Conservation (phyloP, 2,329 filamentous ascomycete genomes). For the Phialophora chinensis region DNA sequence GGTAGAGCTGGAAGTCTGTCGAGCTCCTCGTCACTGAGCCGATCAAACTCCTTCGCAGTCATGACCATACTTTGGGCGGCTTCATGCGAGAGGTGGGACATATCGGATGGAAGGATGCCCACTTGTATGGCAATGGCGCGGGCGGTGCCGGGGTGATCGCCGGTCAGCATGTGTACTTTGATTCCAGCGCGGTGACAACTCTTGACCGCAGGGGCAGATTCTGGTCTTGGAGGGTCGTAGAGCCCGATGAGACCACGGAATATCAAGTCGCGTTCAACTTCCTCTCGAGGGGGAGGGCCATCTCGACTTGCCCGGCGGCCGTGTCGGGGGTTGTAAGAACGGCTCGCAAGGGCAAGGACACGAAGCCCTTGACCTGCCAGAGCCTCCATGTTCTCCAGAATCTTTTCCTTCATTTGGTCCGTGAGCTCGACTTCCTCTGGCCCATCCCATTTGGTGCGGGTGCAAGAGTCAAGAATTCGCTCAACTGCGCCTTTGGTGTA, state of each 20-base stretch:
- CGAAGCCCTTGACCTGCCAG: constrained; percentile 71
- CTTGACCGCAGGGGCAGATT: constrained; percentile 71
- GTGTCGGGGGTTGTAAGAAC: constrained; percentile 52
- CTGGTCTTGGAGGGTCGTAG: constrained; percentile 78
- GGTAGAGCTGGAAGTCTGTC: constrained; percentile 60
- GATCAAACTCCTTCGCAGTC: constrained; percentile 76
- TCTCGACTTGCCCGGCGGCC: constrained; percentile 32
- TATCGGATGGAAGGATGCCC: constrained; percentile 66
- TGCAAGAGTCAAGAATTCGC: constrained; percentile 69
- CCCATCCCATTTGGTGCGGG: constrained; percentile 56
- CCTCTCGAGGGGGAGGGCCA: constrained; percentile 53
- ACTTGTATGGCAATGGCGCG: constrained; percentile 77
- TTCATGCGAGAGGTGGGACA: background rate
- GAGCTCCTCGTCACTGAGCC: constrained; percentile 71
- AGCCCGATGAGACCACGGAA: constrained; percentile 79
- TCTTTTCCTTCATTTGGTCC: constrained; percentile 60
- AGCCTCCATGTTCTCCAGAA: constrained; percentile 71
- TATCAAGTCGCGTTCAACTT: constrained; percentile 69
- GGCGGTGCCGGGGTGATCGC: constrained; percentile 75
- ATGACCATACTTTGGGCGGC: constrained; percentile 66
- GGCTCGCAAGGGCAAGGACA: constrained; percentile 69
- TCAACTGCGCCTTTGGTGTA: constrained; percentile 66
- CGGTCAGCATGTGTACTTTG: constrained; percentile 77
- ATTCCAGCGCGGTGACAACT: constrained; percentile 73
- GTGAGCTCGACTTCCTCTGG: constrained; percentile 56